A percentile compares a stretch with the other conserved stretches of the same genome.
Evolutionary conservation across 2,329 filamentous ascomycete genomes (phyloP).

Genomic region (Madurella mycetomatis): DNA sequence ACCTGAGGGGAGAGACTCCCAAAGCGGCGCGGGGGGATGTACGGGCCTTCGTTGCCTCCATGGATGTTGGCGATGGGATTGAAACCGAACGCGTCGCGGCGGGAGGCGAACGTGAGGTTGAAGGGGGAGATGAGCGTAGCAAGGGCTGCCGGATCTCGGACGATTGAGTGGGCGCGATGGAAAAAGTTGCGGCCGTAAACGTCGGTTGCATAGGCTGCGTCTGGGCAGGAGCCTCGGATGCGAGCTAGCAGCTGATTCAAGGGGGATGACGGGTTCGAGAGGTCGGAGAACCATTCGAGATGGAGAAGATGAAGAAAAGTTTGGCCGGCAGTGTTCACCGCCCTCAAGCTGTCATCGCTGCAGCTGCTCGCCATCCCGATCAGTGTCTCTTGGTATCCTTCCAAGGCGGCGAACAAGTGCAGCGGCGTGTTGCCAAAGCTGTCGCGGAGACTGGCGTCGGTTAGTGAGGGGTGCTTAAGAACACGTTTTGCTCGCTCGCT

Average conservation of each 20-base stretch:
- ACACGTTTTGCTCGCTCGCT: constrained; percentile 26
- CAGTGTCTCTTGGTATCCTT: constrained; percentile 30
- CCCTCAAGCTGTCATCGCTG: constrained; percentile 20
- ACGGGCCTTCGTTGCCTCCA: constrained; percentile 21
- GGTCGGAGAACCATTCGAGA: constrained; percentile 31
- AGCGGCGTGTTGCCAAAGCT: constrained; percentile 45
- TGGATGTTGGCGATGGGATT: constrained; percentile 27
- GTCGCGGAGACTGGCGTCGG: constrained; percentile 33
- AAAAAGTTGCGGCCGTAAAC: constrained; percentile 51
- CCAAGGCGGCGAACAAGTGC: constrained; percentile 42
- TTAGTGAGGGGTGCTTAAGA: constrained; percentile 19
- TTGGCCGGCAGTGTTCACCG: constrained; percentile 43
- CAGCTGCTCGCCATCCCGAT: constrained; percentile 24
- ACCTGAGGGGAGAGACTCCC: constrained; percentile 8
- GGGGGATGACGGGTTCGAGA: constrained; percentile 23
- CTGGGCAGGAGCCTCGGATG: constrained; percentile 25
- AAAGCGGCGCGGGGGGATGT: constrained; percentile 24
- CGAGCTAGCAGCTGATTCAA: constrained; percentile 28
- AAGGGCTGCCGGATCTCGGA: constrained; percentile 29
- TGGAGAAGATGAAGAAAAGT: constrained; percentile 46
- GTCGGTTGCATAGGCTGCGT: constrained; percentile 39
- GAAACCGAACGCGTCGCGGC: constrained; percentile 48
- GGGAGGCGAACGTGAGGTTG: constrained; percentile 31
- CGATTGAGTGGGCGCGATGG: constrained; percentile 38
- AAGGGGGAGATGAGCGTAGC: constrained; percentile 35